Conservation (phyloP, 2,329 filamentous ascomycete genomes). For the Cladosporium austrohemisphaericum region DNA sequence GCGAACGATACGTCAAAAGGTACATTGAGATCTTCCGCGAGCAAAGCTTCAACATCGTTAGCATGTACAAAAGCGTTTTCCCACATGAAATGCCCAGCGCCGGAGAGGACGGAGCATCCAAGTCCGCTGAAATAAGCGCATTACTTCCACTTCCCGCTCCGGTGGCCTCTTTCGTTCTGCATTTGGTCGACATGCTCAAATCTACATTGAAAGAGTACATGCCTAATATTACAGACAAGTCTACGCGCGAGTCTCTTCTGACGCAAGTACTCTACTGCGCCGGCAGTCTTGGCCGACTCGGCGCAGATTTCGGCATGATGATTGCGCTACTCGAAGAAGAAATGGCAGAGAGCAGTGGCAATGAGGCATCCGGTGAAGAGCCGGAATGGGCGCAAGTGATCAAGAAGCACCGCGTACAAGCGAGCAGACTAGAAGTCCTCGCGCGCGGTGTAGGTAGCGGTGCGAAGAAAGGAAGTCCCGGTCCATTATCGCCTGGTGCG, state of each 20-base stretch:
- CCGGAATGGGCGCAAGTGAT: constrained; percentile 85
- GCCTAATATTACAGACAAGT: constrained; percentile 74
- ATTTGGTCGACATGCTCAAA: constrained; percentile 76
- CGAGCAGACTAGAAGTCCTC: constrained; percentile 50
- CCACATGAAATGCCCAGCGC: constrained; percentile 51
- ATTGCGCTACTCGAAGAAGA: constrained; percentile 61
- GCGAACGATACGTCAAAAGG: constrained; percentile 86
- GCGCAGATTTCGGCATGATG: constrained; percentile 88
- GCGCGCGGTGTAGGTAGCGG: constrained; percentile 31
- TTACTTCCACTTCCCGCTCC: constrained; percentile 65
- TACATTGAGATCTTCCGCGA: constrained; percentile 98
- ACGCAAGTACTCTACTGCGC: constrained; percentile 94
- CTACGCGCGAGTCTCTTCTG: constrained; percentile 77
- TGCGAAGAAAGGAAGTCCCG: constrained; percentile 50
- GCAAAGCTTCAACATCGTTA: constrained; percentile 93
- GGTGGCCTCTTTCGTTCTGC: constrained; percentile 76
- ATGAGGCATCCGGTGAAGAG: constrained; percentile 43
- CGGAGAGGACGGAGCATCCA: background rate
- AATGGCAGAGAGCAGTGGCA: constrained; percentile 51
- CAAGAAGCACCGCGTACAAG: constrained; percentile 79
- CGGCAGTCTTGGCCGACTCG: constrained; percentile 81
- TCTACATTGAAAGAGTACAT: constrained; percentile 73
- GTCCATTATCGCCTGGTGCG: constrained; percentile 41
- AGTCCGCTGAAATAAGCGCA: constrained; percentile 15
- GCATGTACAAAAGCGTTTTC: constrained; percentile 90